Evolutionary conservation across 768 basidiomycete genomes (phyloP).

Genomic region (Phlegmacium glaucopus): DNA sequence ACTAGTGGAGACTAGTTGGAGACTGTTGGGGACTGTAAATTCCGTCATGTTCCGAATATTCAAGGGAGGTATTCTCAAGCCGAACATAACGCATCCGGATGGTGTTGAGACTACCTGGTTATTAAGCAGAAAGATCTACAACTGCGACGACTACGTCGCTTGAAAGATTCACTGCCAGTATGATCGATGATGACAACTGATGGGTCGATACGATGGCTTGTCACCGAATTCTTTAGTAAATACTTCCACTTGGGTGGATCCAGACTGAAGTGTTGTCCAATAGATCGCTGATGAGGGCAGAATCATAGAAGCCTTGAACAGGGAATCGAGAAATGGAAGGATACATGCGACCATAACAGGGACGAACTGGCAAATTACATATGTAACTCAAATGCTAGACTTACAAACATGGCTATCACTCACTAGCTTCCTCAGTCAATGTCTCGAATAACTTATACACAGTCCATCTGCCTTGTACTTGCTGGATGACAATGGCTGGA

Average conservation of each 20-base stretch:
- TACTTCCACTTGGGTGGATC: constrained; percentile 61
- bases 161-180: constrained; percentile 58
- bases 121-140: constrained; percentile 68
- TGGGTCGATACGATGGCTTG: constrained; percentile 27
- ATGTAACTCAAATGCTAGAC: background rate
- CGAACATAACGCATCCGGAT: no score
- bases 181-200: constrained; percentile 86
- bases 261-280: constrained; percentile 47
- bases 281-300: constrained; percentile 60
- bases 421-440: constrained; percentile 78
- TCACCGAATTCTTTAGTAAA: constrained; percentile 28
- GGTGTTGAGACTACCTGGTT: no score
- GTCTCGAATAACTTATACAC: constrained; percentile 86
- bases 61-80: no score
- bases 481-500: constrained; percentile 76
- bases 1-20: no score
- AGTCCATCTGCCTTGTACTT: constrained; percentile 74
- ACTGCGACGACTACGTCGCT: constrained; percentile 72
- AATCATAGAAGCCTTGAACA: constrained; percentile 76
- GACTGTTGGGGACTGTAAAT: no score
- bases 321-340: constrained; percentile 88
- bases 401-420: constrained; percentile 22
- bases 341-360: constrained; percentile 94
- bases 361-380: constrained; percentile 58
- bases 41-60: no score